Evolutionary conservation across 1,284 basidiomycete genomes (phyloP), one percentile per base, ranked within the genome.

Genomic region (Boletus hoseneyae): DNA sequence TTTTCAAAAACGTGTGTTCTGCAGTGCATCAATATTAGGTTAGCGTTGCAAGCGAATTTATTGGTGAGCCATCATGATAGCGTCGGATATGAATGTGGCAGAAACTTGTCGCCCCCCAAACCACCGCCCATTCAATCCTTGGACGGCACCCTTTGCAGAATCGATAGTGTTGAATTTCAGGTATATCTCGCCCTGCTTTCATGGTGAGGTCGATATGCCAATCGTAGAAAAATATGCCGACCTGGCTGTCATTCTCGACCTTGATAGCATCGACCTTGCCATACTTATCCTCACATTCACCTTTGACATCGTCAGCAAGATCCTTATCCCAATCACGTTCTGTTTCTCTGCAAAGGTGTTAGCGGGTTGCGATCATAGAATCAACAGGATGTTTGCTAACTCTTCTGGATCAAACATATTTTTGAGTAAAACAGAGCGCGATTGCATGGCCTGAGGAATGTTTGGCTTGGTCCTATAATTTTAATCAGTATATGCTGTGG

Each of bases 371-470:
- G 48, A 48, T 40, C 47, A 53, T 45, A 27, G 29, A 34, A 30
- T 45, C 42, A 30, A 13, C 29, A 42, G 41, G 12, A 35, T 13
- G 43, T 39, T 42, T 18, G 71, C 86, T 41, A 65, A 93, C 90
- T 97, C 91, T 72, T 93, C 93, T 10, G 96, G 93, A 66, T 94
- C 79, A 68, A 99, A 99, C 92, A 98, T 97, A 63, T 99, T 93
- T 70, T 87, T 91, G 58, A 99, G 72, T 33, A 97, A 72, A 32
- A 97, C 82, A 45, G 85, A 95, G 44, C 82, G 81, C 9, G 93
- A 93, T 54, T 90, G 83, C 82, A 90, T 87, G 1, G 82, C 73
- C 63, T 87, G 82, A 40, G 87, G 80, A 56, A 92, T 87, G 55
- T 80, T 85, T 18, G 82, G 81, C 57, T 80, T 83, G 49, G 74